Evolutionary conservation across 108 stramenopile species (phyloP).

Genomic region (Hondaea fermentalgiana): DNA sequence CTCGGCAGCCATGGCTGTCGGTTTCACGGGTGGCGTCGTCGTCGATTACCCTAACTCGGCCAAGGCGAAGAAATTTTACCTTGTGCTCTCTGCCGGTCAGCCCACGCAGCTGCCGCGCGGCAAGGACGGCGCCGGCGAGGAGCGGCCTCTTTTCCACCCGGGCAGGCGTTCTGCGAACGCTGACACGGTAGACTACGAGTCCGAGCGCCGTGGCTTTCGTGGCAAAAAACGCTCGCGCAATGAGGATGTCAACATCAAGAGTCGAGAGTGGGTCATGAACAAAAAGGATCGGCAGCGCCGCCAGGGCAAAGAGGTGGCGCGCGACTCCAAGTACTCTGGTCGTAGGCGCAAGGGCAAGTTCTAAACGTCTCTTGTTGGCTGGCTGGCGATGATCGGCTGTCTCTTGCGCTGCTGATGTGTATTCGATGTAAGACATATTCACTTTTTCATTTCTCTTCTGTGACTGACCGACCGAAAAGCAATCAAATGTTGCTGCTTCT

Average conservation of each 20-base stretch:
- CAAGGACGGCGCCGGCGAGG: slow-evolving; percentile 31
- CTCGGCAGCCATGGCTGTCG: slow-evolving; percentile 75
- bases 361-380: slow-evolving; percentile 32
- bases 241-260: slow-evolving; percentile 55
- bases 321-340: slow-evolving; percentile 92
- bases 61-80: slow-evolving; percentile 98
- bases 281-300: slow-evolving; percentile 89
- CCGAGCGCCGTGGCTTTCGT: background rate
- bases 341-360: slow-evolving; percentile 84
- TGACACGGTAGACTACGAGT: background rate
- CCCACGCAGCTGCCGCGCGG: slow-evolving; percentile 57
- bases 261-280: slow-evolving; percentile 90
- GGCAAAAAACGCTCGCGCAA: slow-evolving; percentile 20
- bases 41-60: slow-evolving; percentile 98
- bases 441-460: too few species aligned
- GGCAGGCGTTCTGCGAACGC: background rate
- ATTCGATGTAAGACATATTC: too few species aligned
- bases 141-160: slow-evolving; percentile 11
- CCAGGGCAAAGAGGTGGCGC: slow-evolving; percentile 82
- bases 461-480: too few species aligned
- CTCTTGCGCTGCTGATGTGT: too few species aligned
- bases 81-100: slow-evolving; percentile 86
- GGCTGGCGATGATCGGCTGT: too few species aligned
- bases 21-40: slow-evolving; percentile 94
- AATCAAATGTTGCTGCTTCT: too few species aligned